phyloP scores from a whole-genome alignment of 176 grass and related monocot genomes.

The Zea mays region Zm-B73-REFERENCE-NAM-5.0 NC_050102.1:18194501-18195000 shows the following conservation, averaged over 20 bases:
- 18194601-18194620: conserved; percentile 95
- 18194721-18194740: conserved; percentile 10
- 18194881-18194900: conserved; percentile 1
- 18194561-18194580: conserved; percentile 93
- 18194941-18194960: not conserved
- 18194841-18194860: not conserved
- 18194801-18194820: not conserved
- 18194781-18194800: not conserved
- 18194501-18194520: conserved; percentile 14
- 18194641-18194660: conserved; percentile 64
- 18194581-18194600: conserved; percentile 94
- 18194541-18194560: conserved; percentile 83
- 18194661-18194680: conserved; percentile 71
- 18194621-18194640: conserved; percentile 98
- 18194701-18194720: conserved; percentile 96
- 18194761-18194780: not conserved
- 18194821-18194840: not conserved
- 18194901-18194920: not conserved
- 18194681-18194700: conserved; percentile 93
- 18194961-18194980: not conserved
- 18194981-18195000: not conserved
- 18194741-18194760: not conserved
- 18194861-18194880: not conserved
- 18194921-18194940: not conserved
- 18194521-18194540: conserved; percentile 93